A percentile compares a stretch with the other conserved stretches of the same genome.
phyloP scores from a whole-genome alignment of 2,329 filamentous ascomycete genomes.

The Sporothrix sp. region DNA sequence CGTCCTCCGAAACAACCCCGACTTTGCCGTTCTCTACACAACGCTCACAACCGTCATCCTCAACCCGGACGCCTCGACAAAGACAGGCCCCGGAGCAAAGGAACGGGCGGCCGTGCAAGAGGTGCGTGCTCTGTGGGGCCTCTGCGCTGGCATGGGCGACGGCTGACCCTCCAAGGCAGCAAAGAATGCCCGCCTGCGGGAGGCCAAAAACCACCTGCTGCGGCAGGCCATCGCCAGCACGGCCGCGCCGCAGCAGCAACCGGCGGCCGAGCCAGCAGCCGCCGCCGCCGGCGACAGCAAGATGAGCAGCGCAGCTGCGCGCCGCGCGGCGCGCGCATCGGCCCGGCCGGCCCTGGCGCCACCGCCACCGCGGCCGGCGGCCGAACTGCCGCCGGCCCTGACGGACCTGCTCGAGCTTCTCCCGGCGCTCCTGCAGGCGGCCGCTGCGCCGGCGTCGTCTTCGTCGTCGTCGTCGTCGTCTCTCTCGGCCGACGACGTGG shows the following conservation, averaged over 20 bases:
- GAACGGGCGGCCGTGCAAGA: conserved; percentile 40
- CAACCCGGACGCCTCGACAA: conserved; percentile 49
- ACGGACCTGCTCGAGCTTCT: conserved; percentile 47
- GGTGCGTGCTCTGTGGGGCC: conserved; percentile 26
- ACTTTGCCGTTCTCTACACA: conserved; percentile 49
- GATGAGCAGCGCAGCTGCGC: not conserved
- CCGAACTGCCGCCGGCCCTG: conserved; percentile 26
- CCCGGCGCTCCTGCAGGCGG: conserved; percentile 33
- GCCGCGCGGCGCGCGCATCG: conserved; percentile 12
- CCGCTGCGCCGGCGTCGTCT: conserved; percentile 6
- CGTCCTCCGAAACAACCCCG: conserved; percentile 46
- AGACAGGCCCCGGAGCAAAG: conserved; percentile 38
- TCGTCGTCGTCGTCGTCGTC: conserved; percentile 4
- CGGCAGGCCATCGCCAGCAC: conserved; percentile 38
- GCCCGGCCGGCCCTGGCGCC: conserved; percentile 17
- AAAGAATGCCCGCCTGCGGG: conserved; percentile 36
- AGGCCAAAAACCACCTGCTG: conserved; percentile 43
- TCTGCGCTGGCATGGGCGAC: not conserved
- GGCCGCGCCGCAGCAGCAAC: conserved; percentile 25
- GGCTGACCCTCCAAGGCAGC: conserved; percentile 33
- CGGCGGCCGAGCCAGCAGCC: conserved; percentile 21
- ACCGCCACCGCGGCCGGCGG: conserved; percentile 16
- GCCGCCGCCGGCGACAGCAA: not conserved
- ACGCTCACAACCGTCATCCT: conserved; percentile 45
- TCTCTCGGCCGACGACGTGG: conserved; percentile 28